Percentiles rank a stretch among this genome's conserved stretches.
phyloP scores from a whole-genome alignment of 2,329 filamentous ascomycete species.

The Xylariaceae sp. region DNA sequence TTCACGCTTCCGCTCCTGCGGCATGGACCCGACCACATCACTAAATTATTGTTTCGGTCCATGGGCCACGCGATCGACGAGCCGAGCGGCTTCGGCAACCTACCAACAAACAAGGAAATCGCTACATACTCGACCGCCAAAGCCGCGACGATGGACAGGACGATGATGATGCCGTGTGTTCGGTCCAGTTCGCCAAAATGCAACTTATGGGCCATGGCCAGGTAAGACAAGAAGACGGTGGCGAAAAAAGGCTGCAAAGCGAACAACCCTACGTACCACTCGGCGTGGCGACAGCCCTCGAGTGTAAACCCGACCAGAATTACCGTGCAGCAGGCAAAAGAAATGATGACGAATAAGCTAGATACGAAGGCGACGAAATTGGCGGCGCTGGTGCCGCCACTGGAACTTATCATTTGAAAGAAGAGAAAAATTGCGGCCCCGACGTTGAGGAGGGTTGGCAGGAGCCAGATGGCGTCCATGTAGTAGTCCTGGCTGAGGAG shows the following conservation, averaged over 20 bases:
- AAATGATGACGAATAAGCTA: not conserved
- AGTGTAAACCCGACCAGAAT: slow-evolving; percentile 1
- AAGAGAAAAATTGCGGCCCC: slow-evolving; percentile 1
- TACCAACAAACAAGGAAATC: not conserved
- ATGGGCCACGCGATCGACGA: no score
- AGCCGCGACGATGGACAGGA: not conserved
- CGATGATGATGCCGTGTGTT: not conserved
- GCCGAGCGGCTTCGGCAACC: not conserved
- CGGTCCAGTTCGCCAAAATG: not conserved
- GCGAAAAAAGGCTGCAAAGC: slow-evolving; percentile 1
- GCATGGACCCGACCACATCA: no score
- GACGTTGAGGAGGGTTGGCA: slow-evolving; percentile 3
- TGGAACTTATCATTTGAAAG: not conserved
- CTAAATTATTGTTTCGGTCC: not conserved
- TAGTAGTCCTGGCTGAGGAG: slow-evolving; percentile 2
- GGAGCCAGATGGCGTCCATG: slow-evolving; percentile 1
- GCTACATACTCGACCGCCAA: not conserved
- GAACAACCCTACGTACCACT: not conserved
- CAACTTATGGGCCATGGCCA: slow-evolving; percentile 1
- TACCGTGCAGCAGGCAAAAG: not conserved
- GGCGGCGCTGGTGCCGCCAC: not conserved
- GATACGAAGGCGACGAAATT: slow-evolving; percentile 1
- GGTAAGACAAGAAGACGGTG: not conserved
- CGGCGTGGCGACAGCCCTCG: not conserved
- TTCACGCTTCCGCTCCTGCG: no score